Evolutionary conservation across 345 rosid genomes (phyloP).

Genomic region (Eucalyptus dawsonii): DNA sequence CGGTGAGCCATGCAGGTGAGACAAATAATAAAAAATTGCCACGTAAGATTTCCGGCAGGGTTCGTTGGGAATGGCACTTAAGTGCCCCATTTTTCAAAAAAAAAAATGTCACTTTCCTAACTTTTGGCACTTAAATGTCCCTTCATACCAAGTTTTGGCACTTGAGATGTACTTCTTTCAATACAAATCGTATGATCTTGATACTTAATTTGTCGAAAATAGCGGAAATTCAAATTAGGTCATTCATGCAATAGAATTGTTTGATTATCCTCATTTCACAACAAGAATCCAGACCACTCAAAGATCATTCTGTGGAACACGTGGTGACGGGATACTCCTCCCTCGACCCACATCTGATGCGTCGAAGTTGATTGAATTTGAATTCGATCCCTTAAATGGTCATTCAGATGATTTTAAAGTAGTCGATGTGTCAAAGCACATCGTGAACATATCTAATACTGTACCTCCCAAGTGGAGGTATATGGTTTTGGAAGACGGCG

Average conservation of each 20-base stretch:
- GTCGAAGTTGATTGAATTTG: neutral
- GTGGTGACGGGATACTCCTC: neutral
- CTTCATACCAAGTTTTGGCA: too few relatives aligned
- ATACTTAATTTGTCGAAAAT: neutral
- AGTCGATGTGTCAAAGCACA: neutral
- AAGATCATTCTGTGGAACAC: neutral
- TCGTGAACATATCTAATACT: neutral
- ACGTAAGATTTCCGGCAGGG: rapidly evolving
- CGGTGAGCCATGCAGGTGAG: rapidly evolving
- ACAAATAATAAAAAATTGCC: too few relatives aligned
- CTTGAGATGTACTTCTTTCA: neutral
- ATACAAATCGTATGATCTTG: neutral
- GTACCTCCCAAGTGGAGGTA: neutral
- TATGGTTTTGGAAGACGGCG: neutral
- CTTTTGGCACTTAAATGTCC: too few relatives aligned
- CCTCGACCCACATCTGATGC: neutral
- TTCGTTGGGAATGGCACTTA: too few relatives aligned
- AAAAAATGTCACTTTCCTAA: too few relatives aligned
- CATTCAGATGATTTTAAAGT: neutral
- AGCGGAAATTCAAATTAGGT: neutral
- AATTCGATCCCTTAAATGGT: neutral
- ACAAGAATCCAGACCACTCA: neutral
- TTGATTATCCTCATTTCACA: neutral
- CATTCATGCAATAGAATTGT: neutral
- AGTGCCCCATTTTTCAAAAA: too few relatives aligned